phyloP scores from a whole-genome alignment of 2,329 filamentous ascomycete genomes.

The Macrophomina pseudophaseolina region DNA sequence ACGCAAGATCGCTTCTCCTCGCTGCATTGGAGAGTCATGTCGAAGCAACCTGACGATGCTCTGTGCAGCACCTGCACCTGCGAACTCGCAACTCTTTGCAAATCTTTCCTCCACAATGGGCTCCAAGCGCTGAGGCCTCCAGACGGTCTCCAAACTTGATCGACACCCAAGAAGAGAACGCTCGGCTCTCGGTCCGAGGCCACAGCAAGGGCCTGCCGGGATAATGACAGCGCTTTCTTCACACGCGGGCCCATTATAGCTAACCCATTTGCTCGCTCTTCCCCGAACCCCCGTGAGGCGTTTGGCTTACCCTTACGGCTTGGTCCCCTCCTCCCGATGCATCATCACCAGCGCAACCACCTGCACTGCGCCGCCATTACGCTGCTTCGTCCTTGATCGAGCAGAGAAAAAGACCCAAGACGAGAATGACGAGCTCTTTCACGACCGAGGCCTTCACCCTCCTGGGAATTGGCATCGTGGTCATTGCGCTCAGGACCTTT shows the following conservation, averaged over 20 bases:
- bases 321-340: not conserved
- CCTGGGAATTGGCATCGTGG: slow-evolving; percentile 29
- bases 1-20: not conserved
- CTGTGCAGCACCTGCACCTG: not conserved
- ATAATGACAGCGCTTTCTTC: not conserved
- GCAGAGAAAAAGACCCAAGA: not conserved
- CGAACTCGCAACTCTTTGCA: not conserved
- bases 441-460: slow-evolving; percentile 31
- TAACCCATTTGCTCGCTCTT: not conserved
- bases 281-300: not conserved
- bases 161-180: not conserved
- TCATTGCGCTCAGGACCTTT: slow-evolving; percentile 30
- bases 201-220: not conserved
- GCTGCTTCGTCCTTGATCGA: not conserved
- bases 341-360: not conserved
- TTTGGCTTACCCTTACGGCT: not conserved
- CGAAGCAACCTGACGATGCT: not conserved
- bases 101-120: not conserved
- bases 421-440: slow-evolving; percentile 28
- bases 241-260: not conserved
- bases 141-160: not conserved
- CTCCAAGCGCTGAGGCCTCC: not conserved
- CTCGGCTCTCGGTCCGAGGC: not conserved
- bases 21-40: not conserved
- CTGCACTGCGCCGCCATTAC: not conserved